These are phyloP conservation scores for Didymella segeticola DNA, from an alignment of 2,329 filamentous ascomycete genomes.

Conservation along the genomic window DNA sequence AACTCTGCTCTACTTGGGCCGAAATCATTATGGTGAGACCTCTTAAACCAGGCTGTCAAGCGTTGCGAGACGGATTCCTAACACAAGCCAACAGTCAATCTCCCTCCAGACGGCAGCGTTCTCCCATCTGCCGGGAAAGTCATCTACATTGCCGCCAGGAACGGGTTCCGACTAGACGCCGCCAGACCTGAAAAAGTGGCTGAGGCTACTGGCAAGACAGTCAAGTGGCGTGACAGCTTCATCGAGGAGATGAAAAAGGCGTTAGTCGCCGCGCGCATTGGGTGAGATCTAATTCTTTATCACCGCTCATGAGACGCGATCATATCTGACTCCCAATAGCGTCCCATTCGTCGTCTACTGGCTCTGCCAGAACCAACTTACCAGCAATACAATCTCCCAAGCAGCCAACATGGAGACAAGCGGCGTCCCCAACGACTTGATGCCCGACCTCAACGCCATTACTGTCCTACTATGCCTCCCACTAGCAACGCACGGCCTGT, in stretches of 20 bases:
- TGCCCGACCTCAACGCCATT: slow-evolving; percentile 7
- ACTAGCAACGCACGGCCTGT: slow-evolving; percentile 16
- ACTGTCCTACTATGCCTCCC: too few species aligned
- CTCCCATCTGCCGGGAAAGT: slow-evolving; percentile 18
- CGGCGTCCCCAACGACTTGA: slow-evolving; percentile 6
- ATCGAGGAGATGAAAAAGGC: slow-evolving; percentile 28
- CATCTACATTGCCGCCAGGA: slow-evolving; percentile 6
- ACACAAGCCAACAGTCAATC: too few species aligned
- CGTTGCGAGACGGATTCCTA: too few species aligned
- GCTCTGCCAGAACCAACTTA: slow-evolving; percentile 5
- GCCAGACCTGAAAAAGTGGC: slow-evolving; percentile 18
- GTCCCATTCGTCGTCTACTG: slow-evolving; percentile 3
- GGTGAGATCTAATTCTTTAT: slow-evolving; percentile 10
- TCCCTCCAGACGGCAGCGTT: slow-evolving; percentile 22
- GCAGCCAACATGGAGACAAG: slow-evolving; percentile 3
- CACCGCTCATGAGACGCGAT: not conserved
- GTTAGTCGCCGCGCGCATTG: slow-evolving; percentile 24
- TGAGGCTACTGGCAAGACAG: not conserved
- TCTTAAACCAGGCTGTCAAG: too few species aligned
- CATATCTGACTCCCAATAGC: slow-evolving; percentile 7
- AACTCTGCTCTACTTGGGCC: too few species aligned
- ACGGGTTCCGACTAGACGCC: slow-evolving; percentile 21
- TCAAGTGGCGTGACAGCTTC: slow-evolving; percentile 23
- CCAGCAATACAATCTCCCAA: slow-evolving; percentile 7
- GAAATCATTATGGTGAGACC: too few species aligned